Conservation (phyloP, 2,329 filamentous ascomycete genomes). For the Cordyceps fumosorosea region DNA sequence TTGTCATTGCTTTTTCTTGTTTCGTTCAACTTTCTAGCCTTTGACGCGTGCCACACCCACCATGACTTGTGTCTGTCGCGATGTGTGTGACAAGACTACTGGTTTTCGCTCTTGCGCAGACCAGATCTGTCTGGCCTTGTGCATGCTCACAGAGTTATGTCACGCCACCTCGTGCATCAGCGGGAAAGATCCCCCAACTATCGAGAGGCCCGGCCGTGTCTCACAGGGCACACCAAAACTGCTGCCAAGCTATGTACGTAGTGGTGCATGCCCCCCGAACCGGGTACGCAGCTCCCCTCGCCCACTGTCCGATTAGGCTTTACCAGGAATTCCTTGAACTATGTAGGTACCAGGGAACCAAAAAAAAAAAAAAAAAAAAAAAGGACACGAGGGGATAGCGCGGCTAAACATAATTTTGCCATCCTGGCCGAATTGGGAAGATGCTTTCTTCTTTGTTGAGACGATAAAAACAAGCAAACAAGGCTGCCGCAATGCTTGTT, state of each 20-base stretch:
- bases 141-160: not conserved
- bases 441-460: not conserved
- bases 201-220: not conserved
- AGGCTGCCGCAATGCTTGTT: not conserved
- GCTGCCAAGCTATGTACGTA: not conserved
- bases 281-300: not conserved
- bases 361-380: not conserved
- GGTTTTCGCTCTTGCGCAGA: not conserved
- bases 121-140: not conserved
- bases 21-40: not conserved
- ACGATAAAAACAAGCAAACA: not conserved
- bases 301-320: not conserved
- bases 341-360: too few relatives aligned
- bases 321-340: too few relatives aligned
- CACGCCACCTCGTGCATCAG: conserved; percentile 1
- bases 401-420: not conserved
- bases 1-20: not conserved
- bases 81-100: not conserved
- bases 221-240: not conserved
- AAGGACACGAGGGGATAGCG: not conserved
- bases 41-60: not conserved
- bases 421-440: not conserved
- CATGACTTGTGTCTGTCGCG: not conserved
- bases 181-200: not conserved
- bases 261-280: not conserved